Conservation (phyloP, 2,329 filamentous ascomycete genomes). For the Thermoascus crustaceus region DNA sequence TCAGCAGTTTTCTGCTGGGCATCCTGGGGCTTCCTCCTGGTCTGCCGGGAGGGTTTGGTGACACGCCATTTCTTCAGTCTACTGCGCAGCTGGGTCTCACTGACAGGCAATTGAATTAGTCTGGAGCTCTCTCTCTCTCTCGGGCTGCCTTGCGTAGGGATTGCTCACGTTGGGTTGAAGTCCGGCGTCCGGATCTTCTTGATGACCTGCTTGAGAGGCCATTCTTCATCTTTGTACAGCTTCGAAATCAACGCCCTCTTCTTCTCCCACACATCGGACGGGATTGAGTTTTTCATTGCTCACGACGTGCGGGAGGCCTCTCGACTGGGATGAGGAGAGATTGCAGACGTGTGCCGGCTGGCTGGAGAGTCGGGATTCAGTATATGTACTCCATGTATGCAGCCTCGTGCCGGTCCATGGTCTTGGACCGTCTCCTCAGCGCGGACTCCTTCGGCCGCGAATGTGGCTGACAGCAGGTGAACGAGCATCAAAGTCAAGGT, state of each 20-base stretch:
- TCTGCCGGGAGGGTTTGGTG: constrained; percentile 37
- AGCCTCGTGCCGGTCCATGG: constrained; percentile 22
- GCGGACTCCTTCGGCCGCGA: constrained; percentile 1
- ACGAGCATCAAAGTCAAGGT: neutral
- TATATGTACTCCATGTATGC: constrained; percentile 12
- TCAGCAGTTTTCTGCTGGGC: constrained; percentile 5
- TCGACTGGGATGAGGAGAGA: constrained; percentile 22
- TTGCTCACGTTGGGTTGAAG: constrained; percentile 35
- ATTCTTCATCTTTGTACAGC: constrained; percentile 38
- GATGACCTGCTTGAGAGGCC: constrained; percentile 38
- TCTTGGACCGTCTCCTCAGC: constrained; percentile 7
- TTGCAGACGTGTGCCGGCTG: constrained; percentile 15
- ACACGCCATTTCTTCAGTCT: constrained; percentile 39
- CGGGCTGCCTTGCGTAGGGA: neutral
- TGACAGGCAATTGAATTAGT: constrained; percentile 11
- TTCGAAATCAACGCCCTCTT: constrained; percentile 34
- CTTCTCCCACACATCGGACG: constrained; percentile 37
- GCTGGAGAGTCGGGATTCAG: constrained; percentile 3
- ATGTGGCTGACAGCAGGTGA: neutral
- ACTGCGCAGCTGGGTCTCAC: constrained; percentile 38
- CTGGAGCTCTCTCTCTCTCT: too few relatives aligned
- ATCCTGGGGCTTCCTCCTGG: constrained; percentile 30
- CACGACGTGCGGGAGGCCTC: constrained; percentile 20
- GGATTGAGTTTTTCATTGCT: constrained; percentile 36
- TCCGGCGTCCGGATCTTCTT: constrained; percentile 36